phyloP scores from a whole-genome alignment of 768 basidiomycete species.

The Scleroderma bovista region DNA sequence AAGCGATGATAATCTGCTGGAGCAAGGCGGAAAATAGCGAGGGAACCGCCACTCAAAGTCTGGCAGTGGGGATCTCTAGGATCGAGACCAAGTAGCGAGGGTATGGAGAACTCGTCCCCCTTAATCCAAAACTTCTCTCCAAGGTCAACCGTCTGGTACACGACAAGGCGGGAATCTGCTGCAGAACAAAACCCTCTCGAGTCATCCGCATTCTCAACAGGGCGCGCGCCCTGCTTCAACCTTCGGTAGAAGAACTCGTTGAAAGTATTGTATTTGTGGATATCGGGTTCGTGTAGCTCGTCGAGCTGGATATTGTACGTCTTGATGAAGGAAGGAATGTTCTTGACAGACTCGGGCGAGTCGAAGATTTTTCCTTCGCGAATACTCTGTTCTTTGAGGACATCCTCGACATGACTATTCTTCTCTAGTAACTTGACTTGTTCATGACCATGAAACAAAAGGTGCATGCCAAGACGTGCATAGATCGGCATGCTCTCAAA shows the following conservation, averaged over 20 bases:
- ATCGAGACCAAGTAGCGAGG: slow-evolving; percentile 47
- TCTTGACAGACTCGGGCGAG: slow-evolving; percentile 42
- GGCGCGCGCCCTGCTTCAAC: slow-evolving; percentile 54
- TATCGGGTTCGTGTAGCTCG: slow-evolving; percentile 62
- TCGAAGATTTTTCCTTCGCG: slow-evolving; percentile 55
- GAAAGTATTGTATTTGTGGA: slow-evolving; percentile 57
- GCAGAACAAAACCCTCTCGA: slow-evolving; percentile 53
- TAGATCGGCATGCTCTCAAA: slow-evolving; percentile 78
- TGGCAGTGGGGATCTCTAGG: slow-evolving; percentile 36
- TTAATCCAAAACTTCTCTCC: slow-evolving; percentile 77
- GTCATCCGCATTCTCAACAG: slow-evolving; percentile 50
- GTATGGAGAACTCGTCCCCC: slow-evolving; percentile 61
- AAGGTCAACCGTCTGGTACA: slow-evolving; percentile 50
- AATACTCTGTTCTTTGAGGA: slow-evolving; percentile 51
- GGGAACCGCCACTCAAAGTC: slow-evolving; percentile 38
- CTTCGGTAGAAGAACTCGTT: slow-evolving; percentile 73
- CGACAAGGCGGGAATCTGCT: slow-evolving; percentile 72
- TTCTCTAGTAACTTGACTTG: slow-evolving; percentile 44
- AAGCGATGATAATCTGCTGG: slow-evolving; percentile 82
- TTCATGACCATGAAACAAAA: slow-evolving; percentile 57
- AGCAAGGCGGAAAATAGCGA: slow-evolving; percentile 73
- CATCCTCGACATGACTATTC: slow-evolving; percentile 40
- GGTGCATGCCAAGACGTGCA: slow-evolving; percentile 69
- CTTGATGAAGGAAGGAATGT: slow-evolving; percentile 50
- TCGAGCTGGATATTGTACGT: slow-evolving; percentile 49